phyloP scores from a whole-genome alignment of 768 basidiomycete genomes.

The Mycena vitilis region DNA sequence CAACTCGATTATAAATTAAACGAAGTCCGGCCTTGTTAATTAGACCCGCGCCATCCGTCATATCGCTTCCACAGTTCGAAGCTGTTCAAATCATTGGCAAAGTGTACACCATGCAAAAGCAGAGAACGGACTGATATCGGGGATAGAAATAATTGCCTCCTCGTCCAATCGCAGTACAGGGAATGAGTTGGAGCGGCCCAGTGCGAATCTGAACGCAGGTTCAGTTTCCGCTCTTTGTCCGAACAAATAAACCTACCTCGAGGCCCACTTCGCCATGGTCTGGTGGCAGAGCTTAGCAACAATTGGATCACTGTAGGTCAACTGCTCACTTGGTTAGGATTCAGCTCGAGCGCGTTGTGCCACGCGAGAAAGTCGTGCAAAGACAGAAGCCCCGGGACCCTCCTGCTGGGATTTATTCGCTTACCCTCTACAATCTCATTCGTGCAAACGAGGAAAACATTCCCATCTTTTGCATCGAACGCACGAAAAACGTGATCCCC shows the following conservation, averaged over 20 bases:
- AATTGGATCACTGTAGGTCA: too few species aligned
- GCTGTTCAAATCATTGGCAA: slow-evolving; percentile 37
- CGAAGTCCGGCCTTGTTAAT: slow-evolving; percentile 48
- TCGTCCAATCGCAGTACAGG: slow-evolving; percentile 52
- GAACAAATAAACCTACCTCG: slow-evolving; percentile 43
- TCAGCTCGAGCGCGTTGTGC: slow-evolving; percentile 56
- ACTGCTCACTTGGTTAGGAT: slow-evolving; percentile 53
- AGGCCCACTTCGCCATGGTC: slow-evolving; percentile 63
- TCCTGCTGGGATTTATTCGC: slow-evolving; percentile 19
- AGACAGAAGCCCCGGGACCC: slow-evolving; percentile 37
- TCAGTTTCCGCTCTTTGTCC: not conserved
- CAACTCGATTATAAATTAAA: slow-evolving; percentile 41
- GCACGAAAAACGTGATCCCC: slow-evolving; percentile 66
- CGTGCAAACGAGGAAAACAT: slow-evolving; percentile 65
- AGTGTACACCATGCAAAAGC: not conserved
- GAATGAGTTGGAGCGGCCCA: slow-evolving; percentile 63
- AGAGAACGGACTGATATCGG: slow-evolving; percentile 46
- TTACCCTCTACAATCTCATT: slow-evolving; percentile 55
- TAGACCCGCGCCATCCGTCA: slow-evolving; percentile 56
- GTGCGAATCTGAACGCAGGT: slow-evolving; percentile 41
- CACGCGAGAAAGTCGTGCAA: slow-evolving; percentile 56
- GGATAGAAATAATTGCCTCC: slow-evolving; percentile 43
- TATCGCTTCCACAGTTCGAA: slow-evolving; percentile 44
- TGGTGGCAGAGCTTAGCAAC: slow-evolving; percentile 36
- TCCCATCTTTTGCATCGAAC: slow-evolving; percentile 70